A percentile compares a stretch with the other conserved stretches of the same genome.
These are phyloP conservation scores for Monilinia polystroma DNA, from an alignment of 2,329 filamentous ascomycete genomes.

Conservation along the genomic window DNA sequence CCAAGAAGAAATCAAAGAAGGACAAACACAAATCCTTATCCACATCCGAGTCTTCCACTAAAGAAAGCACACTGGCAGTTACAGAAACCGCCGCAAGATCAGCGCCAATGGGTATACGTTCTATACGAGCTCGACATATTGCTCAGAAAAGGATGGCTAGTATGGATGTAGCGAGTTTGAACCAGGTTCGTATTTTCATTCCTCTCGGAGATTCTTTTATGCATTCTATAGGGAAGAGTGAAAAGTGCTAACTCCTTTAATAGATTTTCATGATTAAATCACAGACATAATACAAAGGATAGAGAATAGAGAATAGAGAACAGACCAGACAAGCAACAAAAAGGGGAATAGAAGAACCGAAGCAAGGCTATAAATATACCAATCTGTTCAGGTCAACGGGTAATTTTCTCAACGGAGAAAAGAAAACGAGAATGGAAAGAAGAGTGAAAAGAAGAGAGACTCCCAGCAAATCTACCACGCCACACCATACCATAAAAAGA, in stretches of 20 bases:
- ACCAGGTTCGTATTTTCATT: slow-evolving; percentile 54
- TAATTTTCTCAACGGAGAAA: background rate
- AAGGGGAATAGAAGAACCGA: background rate
- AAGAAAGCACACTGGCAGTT: slow-evolving; percentile 35
- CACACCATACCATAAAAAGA: too few species aligned
- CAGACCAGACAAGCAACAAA: background rate
- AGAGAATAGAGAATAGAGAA: background rate
- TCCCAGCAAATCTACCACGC: too few species aligned
- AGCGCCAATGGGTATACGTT: slow-evolving; percentile 59
- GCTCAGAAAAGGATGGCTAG: slow-evolving; percentile 83
- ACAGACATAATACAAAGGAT: slow-evolving; percentile 28
- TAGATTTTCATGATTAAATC: slow-evolving; percentile 70
- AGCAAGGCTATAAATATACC: background rate
- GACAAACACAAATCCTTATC: slow-evolving; percentile 43
- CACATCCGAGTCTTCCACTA: slow-evolving; percentile 30
- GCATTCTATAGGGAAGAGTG: background rate
- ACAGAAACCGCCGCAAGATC: slow-evolving; percentile 46
- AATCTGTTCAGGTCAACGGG: background rate
- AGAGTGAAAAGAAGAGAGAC: background rate
- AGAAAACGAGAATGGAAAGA: too few species aligned
- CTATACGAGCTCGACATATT: slow-evolving; percentile 78
- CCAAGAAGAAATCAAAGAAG: slow-evolving; percentile 44
- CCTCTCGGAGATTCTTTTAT: slow-evolving; percentile 2
- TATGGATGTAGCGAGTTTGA: slow-evolving; percentile 76
- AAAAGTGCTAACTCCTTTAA: slow-evolving; percentile 20